These are phyloP conservation scores for Prunus mira DNA, from an alignment of 306 rosid genomes.

Conservation along the genomic window DNA sequence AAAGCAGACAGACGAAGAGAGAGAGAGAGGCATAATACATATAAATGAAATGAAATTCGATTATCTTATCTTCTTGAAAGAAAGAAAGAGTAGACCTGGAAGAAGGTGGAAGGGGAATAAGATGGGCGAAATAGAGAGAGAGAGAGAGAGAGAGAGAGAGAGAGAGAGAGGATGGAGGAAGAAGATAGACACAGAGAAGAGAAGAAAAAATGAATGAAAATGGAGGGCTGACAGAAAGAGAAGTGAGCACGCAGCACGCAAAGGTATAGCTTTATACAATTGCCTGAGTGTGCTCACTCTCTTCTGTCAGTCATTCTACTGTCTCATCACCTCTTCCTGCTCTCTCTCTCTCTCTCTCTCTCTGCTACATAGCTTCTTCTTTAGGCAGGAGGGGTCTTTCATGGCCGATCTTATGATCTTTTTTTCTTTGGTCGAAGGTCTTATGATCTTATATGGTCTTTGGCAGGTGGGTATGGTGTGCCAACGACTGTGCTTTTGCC, in stretches of 20 bases:
- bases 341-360: not conserved
- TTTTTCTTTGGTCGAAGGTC: too few species aligned
- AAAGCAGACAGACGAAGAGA: not conserved
- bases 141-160: not conserved
- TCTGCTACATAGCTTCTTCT: not conserved
- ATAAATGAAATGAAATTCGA: not conserved
- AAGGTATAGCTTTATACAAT: constrained; percentile 56
- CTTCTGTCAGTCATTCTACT: constrained; percentile 68
- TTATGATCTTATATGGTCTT: too few species aligned
- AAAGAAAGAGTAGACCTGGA: not conserved
- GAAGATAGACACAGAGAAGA: not conserved
- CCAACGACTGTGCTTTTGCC: too few species aligned
- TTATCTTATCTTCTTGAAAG: not conserved
- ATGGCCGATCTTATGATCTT: too few species aligned
- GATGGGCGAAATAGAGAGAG: not conserved
- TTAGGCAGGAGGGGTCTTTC: too few species aligned
- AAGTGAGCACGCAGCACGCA: constrained; percentile 63
- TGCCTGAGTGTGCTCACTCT: constrained; percentile 85
- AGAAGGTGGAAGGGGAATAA: not conserved
- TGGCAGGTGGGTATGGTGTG: too few species aligned
- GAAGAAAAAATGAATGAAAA: not conserved
- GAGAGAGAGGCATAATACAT: not conserved
- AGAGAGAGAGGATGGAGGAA: not conserved
- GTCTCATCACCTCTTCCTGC: not conserved
- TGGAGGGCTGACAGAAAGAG: constrained; percentile 57